phyloP scores from a whole-genome alignment of 768 basidiomycete species.

The Leccinum longicurvipes region DNA sequence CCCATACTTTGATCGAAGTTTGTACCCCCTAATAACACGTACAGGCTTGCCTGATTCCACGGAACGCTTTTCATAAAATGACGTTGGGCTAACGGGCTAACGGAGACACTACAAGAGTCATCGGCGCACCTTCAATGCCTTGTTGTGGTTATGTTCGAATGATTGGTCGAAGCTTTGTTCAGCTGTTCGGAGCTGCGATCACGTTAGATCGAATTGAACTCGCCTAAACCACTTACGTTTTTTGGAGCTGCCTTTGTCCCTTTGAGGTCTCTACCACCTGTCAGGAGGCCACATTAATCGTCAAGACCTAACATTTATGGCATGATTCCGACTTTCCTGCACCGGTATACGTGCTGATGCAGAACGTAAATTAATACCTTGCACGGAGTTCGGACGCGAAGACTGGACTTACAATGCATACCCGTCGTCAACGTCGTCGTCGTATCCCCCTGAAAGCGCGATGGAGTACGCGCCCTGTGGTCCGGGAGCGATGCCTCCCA shows the following conservation, averaged over 20 bases:
- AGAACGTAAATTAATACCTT: background rate
- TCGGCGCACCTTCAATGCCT: slow-evolving; percentile 53
- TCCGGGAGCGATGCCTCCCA: slow-evolving; percentile 69
- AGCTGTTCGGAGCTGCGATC: slow-evolving; percentile 74
- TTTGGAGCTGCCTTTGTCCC: slow-evolving; percentile 82
- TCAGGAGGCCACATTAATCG: background rate
- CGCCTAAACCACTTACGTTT: slow-evolving; percentile 51
- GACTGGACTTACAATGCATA: slow-evolving; percentile 68
- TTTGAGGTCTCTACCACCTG: slow-evolving; percentile 82
- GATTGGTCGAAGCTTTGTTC: slow-evolving; percentile 82
- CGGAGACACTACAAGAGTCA: background rate
- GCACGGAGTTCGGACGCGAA: background rate
- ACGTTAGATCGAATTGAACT: background rate
- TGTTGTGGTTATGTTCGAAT: slow-evolving; percentile 73
- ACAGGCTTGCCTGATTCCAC: slow-evolving; percentile 80
- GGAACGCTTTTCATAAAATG: slow-evolving; percentile 48
- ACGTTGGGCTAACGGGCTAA: background rate
- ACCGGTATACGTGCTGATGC: slow-evolving; percentile 73
- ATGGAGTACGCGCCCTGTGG: slow-evolving; percentile 76
- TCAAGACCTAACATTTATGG: background rate
- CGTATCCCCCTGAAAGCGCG: slow-evolving; percentile 85
- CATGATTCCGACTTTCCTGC: slow-evolving; percentile 44
- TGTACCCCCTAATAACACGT: slow-evolving; percentile 81
- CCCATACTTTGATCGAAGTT: slow-evolving; percentile 62
- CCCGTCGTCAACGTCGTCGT: slow-evolving; percentile 80